These are phyloP conservation scores for Lecanosticta acicola DNA, from an alignment of 2,329 filamentous ascomycete genomes.

Conservation along the genomic window DNA sequence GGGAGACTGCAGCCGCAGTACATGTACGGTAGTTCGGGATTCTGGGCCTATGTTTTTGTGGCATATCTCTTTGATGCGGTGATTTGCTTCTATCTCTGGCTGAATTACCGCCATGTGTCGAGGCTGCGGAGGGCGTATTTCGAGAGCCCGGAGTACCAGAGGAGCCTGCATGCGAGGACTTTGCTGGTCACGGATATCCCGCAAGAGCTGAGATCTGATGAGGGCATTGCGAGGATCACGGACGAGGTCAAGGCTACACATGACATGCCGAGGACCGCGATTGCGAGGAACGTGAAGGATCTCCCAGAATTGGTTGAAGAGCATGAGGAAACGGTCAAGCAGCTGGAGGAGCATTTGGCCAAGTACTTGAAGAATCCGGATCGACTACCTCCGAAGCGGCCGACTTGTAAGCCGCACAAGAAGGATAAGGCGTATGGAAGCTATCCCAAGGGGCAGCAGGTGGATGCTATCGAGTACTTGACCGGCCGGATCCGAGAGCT, in stretches of 20 bases:
- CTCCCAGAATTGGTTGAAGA: conserved; percentile 79
- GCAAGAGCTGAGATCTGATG: conserved; percentile 68
- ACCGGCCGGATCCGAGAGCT: conserved; percentile 77
- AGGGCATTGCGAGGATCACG: conserved; percentile 78
- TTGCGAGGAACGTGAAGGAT: conserved; percentile 88
- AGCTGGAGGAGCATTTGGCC: conserved; percentile 76
- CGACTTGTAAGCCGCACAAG: conserved; percentile 73
- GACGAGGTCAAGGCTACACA: conserved; percentile 74
- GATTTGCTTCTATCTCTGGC: conserved; percentile 78
- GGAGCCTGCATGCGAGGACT: conserved; percentile 69
- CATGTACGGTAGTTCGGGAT: conserved; percentile 36
- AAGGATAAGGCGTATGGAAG: conserved; percentile 56
- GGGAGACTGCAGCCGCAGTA: conserved; percentile 55
- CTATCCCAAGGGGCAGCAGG: conserved; percentile 63
- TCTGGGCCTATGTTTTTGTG: conserved; percentile 56
- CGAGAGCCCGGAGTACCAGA: conserved; percentile 79
- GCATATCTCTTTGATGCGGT: conserved; percentile 66
- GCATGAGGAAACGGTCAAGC: conserved; percentile 72
- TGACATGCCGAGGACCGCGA: conserved; percentile 70
- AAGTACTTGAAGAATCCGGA: conserved; percentile 87
- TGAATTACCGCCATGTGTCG: conserved; percentile 73
- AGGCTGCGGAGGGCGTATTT: conserved; percentile 72
- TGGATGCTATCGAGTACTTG: conserved; percentile 92
- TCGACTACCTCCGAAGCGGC: conserved; percentile 68
- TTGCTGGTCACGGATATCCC: conserved; percentile 77